Evolutionary conservation across 2,329 filamentous ascomycete species (phyloP), one percentile per base, ranked within the genome.

Genomic region (Colletotrichum chlorophyti): DNA sequence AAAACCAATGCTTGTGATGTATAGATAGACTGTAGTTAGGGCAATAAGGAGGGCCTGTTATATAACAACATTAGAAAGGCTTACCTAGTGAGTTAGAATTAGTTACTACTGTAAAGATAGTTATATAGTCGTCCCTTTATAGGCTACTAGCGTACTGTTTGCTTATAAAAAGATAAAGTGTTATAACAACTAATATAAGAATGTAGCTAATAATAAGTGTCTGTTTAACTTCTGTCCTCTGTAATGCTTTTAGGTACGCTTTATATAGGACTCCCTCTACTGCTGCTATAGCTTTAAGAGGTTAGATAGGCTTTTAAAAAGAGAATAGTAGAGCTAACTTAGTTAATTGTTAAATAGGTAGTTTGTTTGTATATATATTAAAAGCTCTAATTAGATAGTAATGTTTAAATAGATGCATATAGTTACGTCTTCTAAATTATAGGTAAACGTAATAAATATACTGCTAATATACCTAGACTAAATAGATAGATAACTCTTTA

Each of bases 221-320:
- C 21, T 10, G 34, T 21, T 8, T 7, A 17, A 49, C 46, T 38
- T 49, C 34, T 8, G 10, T n/a, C 31, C 46, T 49, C 15, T 12
- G 12, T 3, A 12, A 49, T 49, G 21, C 46, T 21, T 49, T 49
- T 1, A 24, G 34, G 8, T 40, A 49, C 47, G 12, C 47, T 40
- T 50, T 10, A 35, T 17, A 50, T n/a, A 50, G 24, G 47, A 21
- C 47, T 32, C 47, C 35, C 35, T 50, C 35, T 4, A 50, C 35
- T 8, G 35, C 19, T 6, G 26, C 47, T 23, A 26, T 26, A 50
- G 47, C 47, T 50, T 31, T 14, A 21, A 5, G 6, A 50, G 12
- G 34, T 15, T 21, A 38, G 46, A 38, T 27, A 17, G 46, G 23
- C 3, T 24, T 31, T 7, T 8, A 6, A 29, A 47, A 15, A 15